Base-by-base conservation (phyloP, 2,329 filamentous ascomycete genomes). In the Simplicillium sp. region DNA sequence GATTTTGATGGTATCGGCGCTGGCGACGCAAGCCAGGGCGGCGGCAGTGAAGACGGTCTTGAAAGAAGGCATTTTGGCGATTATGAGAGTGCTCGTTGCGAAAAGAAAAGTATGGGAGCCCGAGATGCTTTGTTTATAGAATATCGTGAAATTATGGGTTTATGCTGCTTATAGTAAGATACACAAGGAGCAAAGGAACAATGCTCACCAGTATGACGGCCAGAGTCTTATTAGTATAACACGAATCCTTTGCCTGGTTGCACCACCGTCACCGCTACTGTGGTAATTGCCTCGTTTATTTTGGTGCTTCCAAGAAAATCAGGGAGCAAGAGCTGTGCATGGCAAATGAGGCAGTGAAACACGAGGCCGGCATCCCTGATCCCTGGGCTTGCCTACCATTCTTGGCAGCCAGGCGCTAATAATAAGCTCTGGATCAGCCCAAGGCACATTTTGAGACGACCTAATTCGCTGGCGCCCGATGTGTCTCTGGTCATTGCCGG, bases 1-100 rank as follows among this genome's bases (percentile, higher is more conserved):
- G 41, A 64, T 56, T 32, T 51, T 55, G 48, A 61, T 55, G 18
- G 52, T 60, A 44, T 58, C 50, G 32, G 58, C 59, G 29, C 43
- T 46, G 34, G 46, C 53, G n/a, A 58, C 38, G 35, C 36, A 48
- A 11, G 48, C 50, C 31, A 59, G 12, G n/a, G 50, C 46, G 12
- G 50, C 47, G 11, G 49, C 50, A 15, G 48, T 43, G 32, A 61
- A 34, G 16, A 53, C 12, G 18, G 40, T 47, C 45, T 49, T 56
- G 45, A 62, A 34, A 15, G 50, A 54, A 46, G 48, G 49, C 58
- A 62, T 61, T 17, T 18, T 48, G 28, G n/a, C n/a, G 20, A 25
- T 25, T 5, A 9, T 9, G 9, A 25, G 9, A 25, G 20, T 25
- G 9, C 5, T 25, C 20, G 20, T 25, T 25, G 20, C 20, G 20